Conservation (phyloP, 805 yeast genomes). For the Alloascoidea africana region DNA sequence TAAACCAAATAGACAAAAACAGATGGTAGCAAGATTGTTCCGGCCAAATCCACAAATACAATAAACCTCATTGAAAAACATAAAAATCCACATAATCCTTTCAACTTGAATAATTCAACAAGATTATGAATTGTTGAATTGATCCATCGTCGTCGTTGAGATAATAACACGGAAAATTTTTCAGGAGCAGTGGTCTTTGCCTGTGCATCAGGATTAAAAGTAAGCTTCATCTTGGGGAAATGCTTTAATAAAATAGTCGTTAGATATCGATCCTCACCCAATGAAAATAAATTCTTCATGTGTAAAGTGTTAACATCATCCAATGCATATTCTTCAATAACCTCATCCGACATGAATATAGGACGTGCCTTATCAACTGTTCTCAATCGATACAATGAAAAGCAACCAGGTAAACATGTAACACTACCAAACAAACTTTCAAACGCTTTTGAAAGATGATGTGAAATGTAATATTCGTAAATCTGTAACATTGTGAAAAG, state of each 20-base stretch:
- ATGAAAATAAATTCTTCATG: conserved; percentile 40
- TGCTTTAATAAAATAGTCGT: conserved; percentile 42
- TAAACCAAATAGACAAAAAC: conserved; percentile 39
- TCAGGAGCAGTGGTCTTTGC: conserved; percentile 46
- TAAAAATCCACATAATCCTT: conserved; percentile 48
- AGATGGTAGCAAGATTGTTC: conserved; percentile 43
- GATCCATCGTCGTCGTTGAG: conserved; percentile 53
- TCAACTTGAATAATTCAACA: conserved; percentile 37
- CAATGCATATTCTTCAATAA: conserved; percentile 39
- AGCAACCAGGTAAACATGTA: conserved; percentile 57
- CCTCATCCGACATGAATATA: conserved; percentile 41
- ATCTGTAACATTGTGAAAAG: conserved; percentile 51
- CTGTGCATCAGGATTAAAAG: conserved; percentile 42
- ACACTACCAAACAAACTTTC: conserved; percentile 48
- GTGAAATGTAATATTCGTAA: conserved; percentile 48
- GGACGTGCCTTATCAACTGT: conserved; percentile 36
- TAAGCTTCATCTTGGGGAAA: conserved; percentile 38
- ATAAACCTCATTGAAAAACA: conserved; percentile 46
- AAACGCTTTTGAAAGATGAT: conserved; percentile 48
- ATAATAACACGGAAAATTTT: conserved; percentile 29
- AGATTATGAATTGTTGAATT: conserved; percentile 52
- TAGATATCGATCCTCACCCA: conserved; percentile 48
- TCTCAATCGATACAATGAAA: conserved; percentile 35
- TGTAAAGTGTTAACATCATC: conserved; percentile 43
- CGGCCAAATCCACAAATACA: conserved; percentile 39